phyloP scores from a whole-genome alignment of 305 asterid species.

The Rubia tinctorum region DNA sequence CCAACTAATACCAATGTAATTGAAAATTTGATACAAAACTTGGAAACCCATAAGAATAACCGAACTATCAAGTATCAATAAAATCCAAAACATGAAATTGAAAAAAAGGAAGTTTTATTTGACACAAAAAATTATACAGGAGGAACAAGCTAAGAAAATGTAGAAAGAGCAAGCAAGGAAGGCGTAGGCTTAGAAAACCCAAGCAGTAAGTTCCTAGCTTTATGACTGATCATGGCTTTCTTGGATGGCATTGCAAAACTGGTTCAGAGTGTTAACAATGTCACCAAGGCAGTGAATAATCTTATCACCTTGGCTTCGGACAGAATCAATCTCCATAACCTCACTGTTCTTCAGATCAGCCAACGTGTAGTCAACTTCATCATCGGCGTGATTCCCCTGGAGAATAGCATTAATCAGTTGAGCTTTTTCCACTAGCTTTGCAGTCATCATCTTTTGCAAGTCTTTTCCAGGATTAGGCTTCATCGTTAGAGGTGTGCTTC shows the following conservation, averaged over 20 bases:
- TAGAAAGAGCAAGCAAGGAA: not conserved
- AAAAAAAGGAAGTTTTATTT: too few species aligned
- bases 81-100: too few species aligned
- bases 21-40: too few species aligned
- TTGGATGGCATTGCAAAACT: slow-evolving; percentile 53
- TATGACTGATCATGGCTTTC: slow-evolving; percentile 27
- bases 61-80: too few species aligned
- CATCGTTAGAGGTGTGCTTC: slow-evolving; percentile 17
- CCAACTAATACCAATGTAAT: too few species aligned
- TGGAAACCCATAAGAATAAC: too few species aligned
- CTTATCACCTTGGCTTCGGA: slow-evolving; percentile 60
- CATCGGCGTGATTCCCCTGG: slow-evolving; percentile 44
- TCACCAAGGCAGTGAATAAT: slow-evolving; percentile 60
- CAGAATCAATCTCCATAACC: slow-evolving; percentile 38
- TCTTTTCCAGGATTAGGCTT: slow-evolving; percentile 34
- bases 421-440: slow-evolving; percentile 47
- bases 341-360: slow-evolving; percentile 44
- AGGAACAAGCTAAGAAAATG: not conserved
- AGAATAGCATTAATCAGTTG: slow-evolving; percentile 46
- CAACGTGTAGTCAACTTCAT: slow-evolving; percentile 40
- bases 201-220: slow-evolving; percentile 1
- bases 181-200: slow-evolving; percentile 5
- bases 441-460: slow-evolving; percentile 47
- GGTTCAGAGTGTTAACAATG: slow-evolving; percentile 51
- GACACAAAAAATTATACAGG: too few species aligned